phyloP scores from a whole-genome alignment of 129 eudicot species.

The Cynara cardunculus region DNA sequence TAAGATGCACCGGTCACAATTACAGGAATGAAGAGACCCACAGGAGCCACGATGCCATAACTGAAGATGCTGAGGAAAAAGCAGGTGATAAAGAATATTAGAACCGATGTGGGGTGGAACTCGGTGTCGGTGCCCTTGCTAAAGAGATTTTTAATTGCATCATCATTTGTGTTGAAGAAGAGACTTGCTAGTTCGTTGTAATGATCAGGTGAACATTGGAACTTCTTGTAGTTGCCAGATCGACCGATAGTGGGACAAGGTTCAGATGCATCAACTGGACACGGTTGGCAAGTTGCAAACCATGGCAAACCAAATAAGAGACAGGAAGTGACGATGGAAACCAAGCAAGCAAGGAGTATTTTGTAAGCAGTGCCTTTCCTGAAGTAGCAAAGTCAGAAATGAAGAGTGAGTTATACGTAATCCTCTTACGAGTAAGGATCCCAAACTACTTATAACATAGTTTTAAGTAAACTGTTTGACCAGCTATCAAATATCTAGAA shows the following conservation, averaged over 20 bases:
- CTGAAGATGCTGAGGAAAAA: conserved; percentile 75
- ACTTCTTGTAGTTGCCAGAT: conserved; percentile 83
- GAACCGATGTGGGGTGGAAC: conserved; percentile 58
- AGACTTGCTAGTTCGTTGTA: conserved; percentile 92
- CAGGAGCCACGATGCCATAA: conserved; percentile 82
- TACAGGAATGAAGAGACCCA: conserved; percentile 88
- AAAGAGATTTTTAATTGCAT: conserved; percentile 81
- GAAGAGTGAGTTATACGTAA: neutral
- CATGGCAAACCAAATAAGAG: conserved; percentile 84
- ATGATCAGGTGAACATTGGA: conserved; percentile 73
- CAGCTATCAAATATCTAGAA: neutral
- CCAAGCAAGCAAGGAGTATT: conserved; percentile 62
- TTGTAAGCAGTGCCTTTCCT: conserved; percentile 68
- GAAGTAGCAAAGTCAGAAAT: conserved; percentile 20
- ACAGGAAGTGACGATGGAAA: conserved; percentile 78
- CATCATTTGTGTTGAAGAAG: conserved; percentile 90
- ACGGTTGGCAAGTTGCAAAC: conserved; percentile 75
- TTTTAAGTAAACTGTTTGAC: neutral
- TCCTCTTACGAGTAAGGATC: neutral
- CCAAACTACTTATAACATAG: neutral
- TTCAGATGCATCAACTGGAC: conserved; percentile 69
- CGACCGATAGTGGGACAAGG: conserved; percentile 92
- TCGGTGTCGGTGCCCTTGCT: conserved; percentile 71
- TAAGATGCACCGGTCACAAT: conserved; percentile 89
- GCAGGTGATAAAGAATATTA: conserved; percentile 67